Conservation (phyloP, 495 filamentous ascomycete genomes). For the Wilcoxina mikolae region DNA sequence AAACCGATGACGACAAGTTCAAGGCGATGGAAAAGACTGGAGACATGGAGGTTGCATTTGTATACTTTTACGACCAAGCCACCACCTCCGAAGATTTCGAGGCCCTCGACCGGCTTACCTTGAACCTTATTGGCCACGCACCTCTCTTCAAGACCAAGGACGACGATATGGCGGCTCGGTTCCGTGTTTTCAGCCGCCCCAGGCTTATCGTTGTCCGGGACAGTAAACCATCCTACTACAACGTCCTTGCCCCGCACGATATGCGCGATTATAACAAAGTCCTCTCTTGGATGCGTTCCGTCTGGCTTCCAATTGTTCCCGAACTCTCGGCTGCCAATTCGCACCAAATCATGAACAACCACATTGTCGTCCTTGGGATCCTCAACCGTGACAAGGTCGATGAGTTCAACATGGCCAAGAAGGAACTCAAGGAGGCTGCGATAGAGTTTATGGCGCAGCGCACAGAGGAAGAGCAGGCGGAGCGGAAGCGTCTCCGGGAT, state of each 20-base stretch:
- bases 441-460: conserved; percentile 98
- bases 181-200: conserved; percentile 93
- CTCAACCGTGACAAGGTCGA: conserved; percentile 64
- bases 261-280: conserved; percentile 77
- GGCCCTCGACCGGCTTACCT: conserved; percentile 68
- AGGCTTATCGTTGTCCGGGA: conserved; percentile 78
- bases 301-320: conserved; percentile 95
- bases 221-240: conserved; percentile 76
- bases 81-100: conserved; percentile 82
- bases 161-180: conserved; percentile 53
- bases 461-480: conserved; percentile 70
- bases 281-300: conserved; percentile 81
- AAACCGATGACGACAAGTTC: conserved; percentile 62
- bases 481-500: conserved; percentile 81
- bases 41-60: conserved; percentile 74
- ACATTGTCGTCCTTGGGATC: conserved; percentile 81
- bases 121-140: conserved; percentile 79
- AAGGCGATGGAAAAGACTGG: conserved; percentile 68
- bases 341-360: conserved; percentile 83
- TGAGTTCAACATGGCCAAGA: conserved; percentile 60
- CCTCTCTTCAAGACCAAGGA: conserved; percentile 81
- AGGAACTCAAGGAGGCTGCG: conserved; percentile 89
- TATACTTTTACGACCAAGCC: conserved; percentile 94
- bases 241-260: conserved; percentile 63
- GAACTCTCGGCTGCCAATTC: conserved; percentile 86